Percentiles rank a stretch among this genome's conserved stretches.
Evolutionary conservation across 306 rosid species (phyloP).

Genomic region (Pyrus betulifolia): DNA sequence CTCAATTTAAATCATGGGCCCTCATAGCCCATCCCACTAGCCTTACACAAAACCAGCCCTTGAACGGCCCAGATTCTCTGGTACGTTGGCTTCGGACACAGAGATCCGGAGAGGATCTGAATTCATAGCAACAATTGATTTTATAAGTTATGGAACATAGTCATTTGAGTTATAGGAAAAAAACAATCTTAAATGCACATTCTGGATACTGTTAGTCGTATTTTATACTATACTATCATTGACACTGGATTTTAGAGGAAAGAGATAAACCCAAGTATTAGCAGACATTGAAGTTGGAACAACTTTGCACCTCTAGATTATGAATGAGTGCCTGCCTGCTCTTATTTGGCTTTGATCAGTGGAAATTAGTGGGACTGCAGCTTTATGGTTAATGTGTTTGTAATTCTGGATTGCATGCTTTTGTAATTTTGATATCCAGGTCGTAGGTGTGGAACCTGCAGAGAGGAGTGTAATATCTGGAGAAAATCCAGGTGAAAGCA

Average conservation of each 20-base stretch:
- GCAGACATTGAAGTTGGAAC: background rate
- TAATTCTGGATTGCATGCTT: background rate
- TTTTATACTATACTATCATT: background rate
- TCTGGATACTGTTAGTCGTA: background rate
- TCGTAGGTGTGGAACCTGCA: slow-evolving; percentile 93
- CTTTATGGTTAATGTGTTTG: background rate
- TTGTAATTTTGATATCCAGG: slow-evolving; percentile 34
- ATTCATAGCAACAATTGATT: background rate
- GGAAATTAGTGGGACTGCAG: background rate
- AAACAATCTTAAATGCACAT: background rate
- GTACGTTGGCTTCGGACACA: too few relatives aligned
- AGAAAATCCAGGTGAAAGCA: slow-evolving; percentile 57
- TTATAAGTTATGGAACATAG: background rate
- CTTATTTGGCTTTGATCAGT: background rate
- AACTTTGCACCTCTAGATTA: background rate
- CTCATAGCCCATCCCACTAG: too few relatives aligned
- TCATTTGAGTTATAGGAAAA: background rate
- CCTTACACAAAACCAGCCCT: too few relatives aligned
- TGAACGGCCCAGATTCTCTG: too few relatives aligned
- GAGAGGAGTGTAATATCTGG: slow-evolving; percentile 78
- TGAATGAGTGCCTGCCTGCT: background rate
- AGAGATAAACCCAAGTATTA: background rate
- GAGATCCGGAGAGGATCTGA: too few relatives aligned
- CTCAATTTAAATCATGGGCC: too few relatives aligned
- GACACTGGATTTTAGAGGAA: background rate